A percentile compares a stretch with the other conserved stretches of the same genome.
Evolutionary conservation across 768 basidiomycete genomes (phyloP).

Genomic region (Serendipita sp.): DNA sequence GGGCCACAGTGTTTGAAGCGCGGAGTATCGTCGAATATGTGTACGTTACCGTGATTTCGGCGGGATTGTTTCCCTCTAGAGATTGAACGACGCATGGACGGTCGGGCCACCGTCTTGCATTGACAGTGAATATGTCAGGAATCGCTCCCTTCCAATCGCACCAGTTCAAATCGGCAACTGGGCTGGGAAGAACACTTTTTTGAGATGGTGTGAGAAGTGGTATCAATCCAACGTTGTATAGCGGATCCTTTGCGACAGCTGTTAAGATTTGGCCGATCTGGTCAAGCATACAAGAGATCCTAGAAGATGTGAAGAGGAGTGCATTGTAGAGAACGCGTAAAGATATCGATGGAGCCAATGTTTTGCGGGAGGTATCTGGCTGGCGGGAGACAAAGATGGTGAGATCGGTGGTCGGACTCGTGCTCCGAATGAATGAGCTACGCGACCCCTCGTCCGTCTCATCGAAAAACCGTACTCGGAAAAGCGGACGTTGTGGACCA

Average conservation of each 20-base stretch:
- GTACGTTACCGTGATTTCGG: conserved; percentile 26
- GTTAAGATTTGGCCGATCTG: conserved; percentile 70
- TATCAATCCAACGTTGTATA: conserved; percentile 58
- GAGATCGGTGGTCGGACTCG: conserved; percentile 78
- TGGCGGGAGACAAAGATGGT: conserved; percentile 76
- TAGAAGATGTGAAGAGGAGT: conserved; percentile 64
- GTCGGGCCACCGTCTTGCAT: conserved; percentile 66
- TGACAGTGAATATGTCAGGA: conserved; percentile 81
- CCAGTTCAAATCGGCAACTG: conserved; percentile 83
- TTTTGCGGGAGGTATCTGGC: conserved; percentile 45
- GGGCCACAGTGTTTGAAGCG: conserved; percentile 79
- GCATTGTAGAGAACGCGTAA: conserved; percentile 89
- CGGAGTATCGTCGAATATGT: conserved; percentile 68
- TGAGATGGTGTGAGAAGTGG: conserved; percentile 64
- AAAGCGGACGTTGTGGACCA: conserved; percentile 38
- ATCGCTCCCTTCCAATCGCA: conserved; percentile 96
- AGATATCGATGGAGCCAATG: conserved; percentile 58
- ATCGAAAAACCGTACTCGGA: conserved; percentile 94
- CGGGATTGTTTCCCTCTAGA: conserved; percentile 16
- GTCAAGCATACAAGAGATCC: conserved; percentile 66
- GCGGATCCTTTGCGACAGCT: conserved; percentile 49
- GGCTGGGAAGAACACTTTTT: conserved; percentile 56
- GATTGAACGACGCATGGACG: conserved; percentile 82
- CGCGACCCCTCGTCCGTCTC: conserved; percentile 50
- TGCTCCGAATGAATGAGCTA: conserved; percentile 60